Evolutionary conservation across 345 rosid species (phyloP), one percentile per base, ranked within the genome.

Genomic region (Eutrema heterophyllum): DNA sequence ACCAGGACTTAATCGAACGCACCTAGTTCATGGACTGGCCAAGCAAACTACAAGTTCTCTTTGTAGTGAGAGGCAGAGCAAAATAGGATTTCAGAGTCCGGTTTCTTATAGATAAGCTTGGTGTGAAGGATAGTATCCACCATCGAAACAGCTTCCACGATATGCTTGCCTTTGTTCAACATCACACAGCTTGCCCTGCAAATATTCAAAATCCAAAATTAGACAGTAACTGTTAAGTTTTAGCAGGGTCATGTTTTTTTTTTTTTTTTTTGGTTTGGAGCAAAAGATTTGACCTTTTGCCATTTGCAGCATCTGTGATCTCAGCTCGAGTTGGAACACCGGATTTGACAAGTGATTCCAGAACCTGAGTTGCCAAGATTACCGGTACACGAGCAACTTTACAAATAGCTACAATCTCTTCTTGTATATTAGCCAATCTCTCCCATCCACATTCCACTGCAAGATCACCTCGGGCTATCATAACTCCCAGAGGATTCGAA

Each of bases 401-500:
- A 41, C 87, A 86, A 62, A 83, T 18, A 64, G 82, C 80, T 11
- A 86, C 2, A 71, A 88, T 88, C 76, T 88, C 91, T n/a, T 88
- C 89, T 52, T 88, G 94, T 68, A 85, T 65, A 71, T 80, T 80
- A 67, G 89, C 87, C 64, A 88, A 74, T 59, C 79, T 85, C 74
- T 88, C 94, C 91, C 91, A 88, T 32, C 94, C 94, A 72, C 94
- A 86, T 67, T 88, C 94, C 35, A 88, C 94, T 0, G 91, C 94
- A 68, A 88, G 94, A 81, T 86, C 91, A 26, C 94, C 94, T 78
- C 91, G 61, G 16, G 91, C 94, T 74, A 88, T 83, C 91, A 86
- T 88, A 56, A 86, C 85, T 49, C 94, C 94, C 10, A 88, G 56
- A 27, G 88, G 94, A 81, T 88, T 86, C 7, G 78, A 50, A 56